Base-by-base conservation (phyloP, 164 flowering plant genomes). In the Buxus sempervirens region DNA sequence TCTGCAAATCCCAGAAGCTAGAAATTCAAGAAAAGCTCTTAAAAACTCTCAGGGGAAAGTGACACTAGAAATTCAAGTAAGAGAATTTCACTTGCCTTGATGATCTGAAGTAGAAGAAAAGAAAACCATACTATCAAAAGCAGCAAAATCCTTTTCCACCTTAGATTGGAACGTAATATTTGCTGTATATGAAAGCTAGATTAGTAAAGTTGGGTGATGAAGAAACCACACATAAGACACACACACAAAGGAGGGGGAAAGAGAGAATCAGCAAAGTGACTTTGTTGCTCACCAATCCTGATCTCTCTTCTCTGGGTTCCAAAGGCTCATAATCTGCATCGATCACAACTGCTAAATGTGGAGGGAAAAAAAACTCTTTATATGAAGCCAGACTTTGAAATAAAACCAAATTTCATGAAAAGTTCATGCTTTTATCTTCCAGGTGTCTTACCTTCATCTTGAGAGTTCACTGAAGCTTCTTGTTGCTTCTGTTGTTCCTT, bases 301-400 rank as follows among this genome's bases (percentile, higher is more conserved):
- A 64, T 77, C 84, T 92, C 72, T 88, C 86, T 80, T 82, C 90
- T 64, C 54, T 76, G 0, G 87, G 81, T 32, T 82, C 36, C 64
- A 92, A 65, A 2, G 93, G 86, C 27, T 91, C 90, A 73, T 85
- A 91, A 26, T 81, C 86, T 6, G 89, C 69, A 68, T 88, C 90
- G 2, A 91, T 84, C 23, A 87, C 68, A 24, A 90, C 98, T 95
- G 93, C 76, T 79, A 58, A 66, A 62, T 2, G 42, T 12, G 10
- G 36, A 49, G 14, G 2, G 26, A 5, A 65, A 41, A 53, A 63
- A 14, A n/a, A 60, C n/a, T 5, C 42, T 36, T 16, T 15, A 24
- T 23, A 36, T 25, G 45, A 42, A 65, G 23, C 26, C 12, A 23
- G 15, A 23, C 15, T 32, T 38, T 9, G 25, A 32, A 53, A 20